Evolutionary conservation across 2,329 filamentous ascomycete species (phyloP), one percentile per base, ranked within the genome.

Genomic region (Plenodomus lindquistii): DNA sequence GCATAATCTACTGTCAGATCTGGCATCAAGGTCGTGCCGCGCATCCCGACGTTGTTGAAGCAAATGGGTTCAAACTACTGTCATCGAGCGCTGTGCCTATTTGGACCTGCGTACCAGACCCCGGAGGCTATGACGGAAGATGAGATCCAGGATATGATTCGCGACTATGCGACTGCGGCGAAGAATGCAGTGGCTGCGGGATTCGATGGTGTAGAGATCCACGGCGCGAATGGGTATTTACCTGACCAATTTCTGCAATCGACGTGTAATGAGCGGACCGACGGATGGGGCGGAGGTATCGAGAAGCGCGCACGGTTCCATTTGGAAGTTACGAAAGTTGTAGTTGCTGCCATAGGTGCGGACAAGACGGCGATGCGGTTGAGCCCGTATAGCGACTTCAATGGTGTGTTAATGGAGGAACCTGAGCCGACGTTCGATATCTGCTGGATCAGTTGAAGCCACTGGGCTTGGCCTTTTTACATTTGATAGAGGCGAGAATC

Each of bases 181-280:
- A 72, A 72, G 56, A 74, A 73, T 35, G 74, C 76, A 0, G 67
- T 77, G 4, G 64, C 70, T 37, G 81, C 79, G 1, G 81, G 81
- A 0, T 81, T 84, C 53, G 85, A 88, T 58, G 81, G 82, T 1
- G 77, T 88, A 18, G 86, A 77, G 48, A 69, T 78, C 19, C 74
- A 77, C 49, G 75, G 69, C 24, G 83, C 84, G 1, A 85, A 88
- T 55, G 85, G 86, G 3, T 90, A 89, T 61, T 75, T 91, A 1
- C 67, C 87, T 8, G 79, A 81, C 47, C 79, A 86, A 57, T 91
- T 90, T 67, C 73, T 87, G 13, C 85, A 83, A 54, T 78, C 80
- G 48, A 76, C 70, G 6, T 71, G 73, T 54, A 85, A 86, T 67
- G 71, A 73, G 35, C 75, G 82, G 2, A 79, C 63, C 0, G 78